phyloP scores from a whole-genome alignment of 345 rosid genomes.

The Alliaria petiolata region DNA sequence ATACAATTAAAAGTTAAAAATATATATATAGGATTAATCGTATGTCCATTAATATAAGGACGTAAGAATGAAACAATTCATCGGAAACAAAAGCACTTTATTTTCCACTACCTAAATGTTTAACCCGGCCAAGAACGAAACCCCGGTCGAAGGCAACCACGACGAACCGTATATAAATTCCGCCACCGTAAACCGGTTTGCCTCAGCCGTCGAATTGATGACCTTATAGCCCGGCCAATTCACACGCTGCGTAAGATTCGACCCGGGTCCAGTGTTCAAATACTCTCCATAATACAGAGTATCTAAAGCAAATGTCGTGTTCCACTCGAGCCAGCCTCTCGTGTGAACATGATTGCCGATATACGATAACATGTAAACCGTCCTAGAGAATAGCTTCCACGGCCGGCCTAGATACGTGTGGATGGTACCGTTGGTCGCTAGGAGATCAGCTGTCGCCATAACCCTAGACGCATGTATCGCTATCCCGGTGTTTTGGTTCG shows the following conservation, averaged over 20 bases:
- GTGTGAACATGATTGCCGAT: constrained; percentile 78
- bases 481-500: constrained; percentile 91
- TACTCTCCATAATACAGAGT: constrained; percentile 91
- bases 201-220: constrained; percentile 64
- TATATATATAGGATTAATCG: constrained; percentile 18
- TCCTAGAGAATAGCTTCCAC: constrained; percentile 80
- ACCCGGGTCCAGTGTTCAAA: constrained; percentile 83
- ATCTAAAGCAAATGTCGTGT: constrained; percentile 66
- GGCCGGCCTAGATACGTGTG: constrained; percentile 88
- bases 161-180: constrained; percentile 87
- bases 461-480: constrained; percentile 83
- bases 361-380: constrained; percentile 66
- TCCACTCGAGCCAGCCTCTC: constrained; percentile 97
- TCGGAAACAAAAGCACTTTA: constrained; percentile 14
- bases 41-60: constrained; percentile 29
- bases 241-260: constrained; percentile 59
- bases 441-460: constrained; percentile 56
- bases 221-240: constrained; percentile 82
- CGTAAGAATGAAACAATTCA: constrained; percentile 35
- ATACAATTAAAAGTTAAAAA: constrained; percentile 13
- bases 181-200: constrained; percentile 71
- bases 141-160: constrained; percentile 98
- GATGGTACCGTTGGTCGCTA: constrained; percentile 40
- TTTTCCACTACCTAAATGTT: constrained; percentile 37
- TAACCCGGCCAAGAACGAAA: constrained; percentile 84